Percentiles rank a stretch among this genome's conserved stretches.
phyloP scores from a whole-genome alignment of 306 rosid genomes.

The Adenanthera pavonina region DNA sequence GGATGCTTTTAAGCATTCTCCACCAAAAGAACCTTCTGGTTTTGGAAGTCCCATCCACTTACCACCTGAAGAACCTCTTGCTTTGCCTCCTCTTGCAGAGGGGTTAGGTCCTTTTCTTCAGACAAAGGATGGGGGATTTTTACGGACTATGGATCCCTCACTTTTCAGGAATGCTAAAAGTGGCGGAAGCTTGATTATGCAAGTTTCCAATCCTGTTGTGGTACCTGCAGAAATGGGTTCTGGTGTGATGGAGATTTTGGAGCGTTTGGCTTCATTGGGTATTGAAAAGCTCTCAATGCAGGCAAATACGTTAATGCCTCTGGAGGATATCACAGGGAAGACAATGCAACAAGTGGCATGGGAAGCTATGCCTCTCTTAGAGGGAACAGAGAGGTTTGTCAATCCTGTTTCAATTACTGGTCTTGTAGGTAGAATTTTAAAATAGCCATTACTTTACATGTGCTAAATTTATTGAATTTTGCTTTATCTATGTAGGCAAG shows the following conservation, averaged over 20 bases:
- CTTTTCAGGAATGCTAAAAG: constrained; percentile 67
- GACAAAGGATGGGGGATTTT: constrained; percentile 81
- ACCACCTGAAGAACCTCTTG: constrained; percentile 54
- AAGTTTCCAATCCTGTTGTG: constrained; percentile 88
- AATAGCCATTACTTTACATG: constrained; percentile 4
- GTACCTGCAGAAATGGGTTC: constrained; percentile 97
- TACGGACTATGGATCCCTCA: constrained; percentile 82
- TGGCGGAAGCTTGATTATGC: constrained; percentile 79
- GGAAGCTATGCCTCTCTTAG: constrained; percentile 70
- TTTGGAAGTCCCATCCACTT: constrained; percentile 74
- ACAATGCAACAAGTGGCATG: constrained; percentile 89
- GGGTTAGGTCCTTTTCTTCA: constrained; percentile 83
- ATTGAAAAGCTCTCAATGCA: constrained; percentile 94
- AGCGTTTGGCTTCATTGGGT: constrained; percentile 78
- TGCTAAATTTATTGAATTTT: constrained; percentile 30
- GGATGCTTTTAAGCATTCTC: constrained; percentile 80
- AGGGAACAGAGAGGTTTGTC: constrained; percentile 66
- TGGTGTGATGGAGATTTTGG: constrained; percentile 77
- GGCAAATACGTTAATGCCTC: constrained; percentile 88
- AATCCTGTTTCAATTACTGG: constrained; percentile 24
- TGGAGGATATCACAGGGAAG: constrained; percentile 92
- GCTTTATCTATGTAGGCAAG: constrained; percentile 57
- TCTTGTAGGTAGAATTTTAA: constrained; percentile 12
- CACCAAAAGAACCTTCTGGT: constrained; percentile 56
- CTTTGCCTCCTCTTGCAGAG: constrained; percentile 82